Evolutionary conservation across 257 asterid genomes (phyloP).

Genomic region (Petunia secreta): DNA sequence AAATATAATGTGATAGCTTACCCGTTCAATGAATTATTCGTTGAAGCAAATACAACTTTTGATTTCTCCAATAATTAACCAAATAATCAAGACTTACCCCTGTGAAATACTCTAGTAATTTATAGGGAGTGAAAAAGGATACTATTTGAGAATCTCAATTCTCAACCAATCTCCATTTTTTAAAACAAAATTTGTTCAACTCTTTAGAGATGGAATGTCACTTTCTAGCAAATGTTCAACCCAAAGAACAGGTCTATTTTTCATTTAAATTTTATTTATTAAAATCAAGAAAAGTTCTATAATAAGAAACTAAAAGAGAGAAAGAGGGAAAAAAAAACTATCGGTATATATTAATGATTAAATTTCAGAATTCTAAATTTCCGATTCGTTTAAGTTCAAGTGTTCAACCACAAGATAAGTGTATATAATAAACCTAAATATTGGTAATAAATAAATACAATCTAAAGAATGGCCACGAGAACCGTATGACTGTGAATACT

Average conservation of each 20-base stretch:
- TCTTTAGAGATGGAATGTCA: neutral
- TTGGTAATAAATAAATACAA: neutral
- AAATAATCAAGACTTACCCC: neutral
- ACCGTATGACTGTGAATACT: slow-evolving; percentile 11
- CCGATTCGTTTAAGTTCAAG: neutral
- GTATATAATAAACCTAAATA: neutral
- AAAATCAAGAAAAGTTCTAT: no score
- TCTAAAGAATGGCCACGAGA: neutral
- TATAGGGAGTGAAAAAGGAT: neutral
- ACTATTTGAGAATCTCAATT: neutral
- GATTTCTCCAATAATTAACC: no score
- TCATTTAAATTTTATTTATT: neutral
- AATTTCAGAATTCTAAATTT: no score
- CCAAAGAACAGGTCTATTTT: neutral
- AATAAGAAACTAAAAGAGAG: no score
- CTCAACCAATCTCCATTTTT: neutral
- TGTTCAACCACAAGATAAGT: neutral
- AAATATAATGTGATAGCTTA: neutral
- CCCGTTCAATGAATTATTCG: neutral
- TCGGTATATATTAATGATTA: no score
- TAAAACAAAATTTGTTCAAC: neutral
- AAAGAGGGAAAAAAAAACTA: no score
- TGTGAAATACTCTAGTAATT: neutral
- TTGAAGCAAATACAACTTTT: neutral
- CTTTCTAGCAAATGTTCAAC: slow-evolving; percentile 3